Conservation (phyloP, 2,329 filamentous ascomycete species). For the Colletotrichum falcatum region DNA sequence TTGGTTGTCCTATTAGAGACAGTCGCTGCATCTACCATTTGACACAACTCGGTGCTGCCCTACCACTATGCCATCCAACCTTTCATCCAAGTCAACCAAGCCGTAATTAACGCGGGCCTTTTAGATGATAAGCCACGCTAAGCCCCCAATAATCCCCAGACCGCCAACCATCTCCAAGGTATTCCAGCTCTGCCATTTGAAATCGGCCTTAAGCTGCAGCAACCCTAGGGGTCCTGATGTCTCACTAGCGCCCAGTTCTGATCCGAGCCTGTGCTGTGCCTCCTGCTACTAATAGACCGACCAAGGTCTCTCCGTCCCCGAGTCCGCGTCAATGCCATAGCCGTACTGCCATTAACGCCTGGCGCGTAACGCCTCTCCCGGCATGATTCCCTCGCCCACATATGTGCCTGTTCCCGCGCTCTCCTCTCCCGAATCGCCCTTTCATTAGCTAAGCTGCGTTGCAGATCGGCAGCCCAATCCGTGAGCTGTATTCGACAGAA, state of each 20-base stretch:
- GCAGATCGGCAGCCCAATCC: conserved; percentile 85
- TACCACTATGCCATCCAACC: not conserved
- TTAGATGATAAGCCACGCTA: conserved; percentile 69
- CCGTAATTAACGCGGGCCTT: not conserved
- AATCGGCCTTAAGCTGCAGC: conserved; percentile 74
- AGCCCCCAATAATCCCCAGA: conserved; percentile 78
- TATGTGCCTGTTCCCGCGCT: conserved; percentile 70
- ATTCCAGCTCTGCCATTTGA: conserved; percentile 74
- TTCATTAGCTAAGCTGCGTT: conserved; percentile 80
- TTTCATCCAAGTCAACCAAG: not conserved
- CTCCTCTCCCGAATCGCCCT: conserved; percentile 75
- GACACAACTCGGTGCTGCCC: too few relatives aligned
- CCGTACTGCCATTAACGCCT: not conserved
- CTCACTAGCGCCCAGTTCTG: conserved; percentile 51
- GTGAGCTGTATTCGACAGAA: conserved; percentile 72
- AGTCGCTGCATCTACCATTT: too few relatives aligned
- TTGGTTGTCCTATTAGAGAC: not conserved
- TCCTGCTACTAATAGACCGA: conserved; percentile 29
- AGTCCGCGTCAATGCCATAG: conserved; percentile 23
- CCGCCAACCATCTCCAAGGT: conserved; percentile 81
- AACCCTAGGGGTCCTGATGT: conserved; percentile 85
- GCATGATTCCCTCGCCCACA: conserved; percentile 76
- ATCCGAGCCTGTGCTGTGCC: conserved; percentile 41
- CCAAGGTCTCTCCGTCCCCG: conserved; percentile 1
- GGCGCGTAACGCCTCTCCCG: conserved; percentile 48